These are phyloP conservation scores for Marchantia polymorpha DNA, from an alignment of 225 moss, liverwort and hornwort species.

Conservation along the genomic window DNA sequence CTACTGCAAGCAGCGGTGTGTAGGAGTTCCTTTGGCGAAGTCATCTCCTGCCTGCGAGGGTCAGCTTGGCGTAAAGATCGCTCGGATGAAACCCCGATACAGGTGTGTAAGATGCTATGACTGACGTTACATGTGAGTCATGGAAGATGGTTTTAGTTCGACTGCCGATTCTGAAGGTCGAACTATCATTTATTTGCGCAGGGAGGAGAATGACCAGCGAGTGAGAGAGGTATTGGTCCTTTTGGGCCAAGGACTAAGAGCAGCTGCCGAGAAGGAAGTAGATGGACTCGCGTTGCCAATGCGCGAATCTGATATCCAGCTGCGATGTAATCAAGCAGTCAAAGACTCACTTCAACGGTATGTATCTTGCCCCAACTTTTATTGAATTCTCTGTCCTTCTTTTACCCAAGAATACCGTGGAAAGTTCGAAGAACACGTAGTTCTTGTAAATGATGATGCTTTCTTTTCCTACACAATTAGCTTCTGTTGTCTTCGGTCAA, in stretches of 20 bases:
- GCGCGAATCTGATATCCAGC: conserved; percentile 75
- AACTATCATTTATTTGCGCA: conserved; percentile 20
- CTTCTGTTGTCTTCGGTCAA: too few species aligned
- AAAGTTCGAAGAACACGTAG: background rate
- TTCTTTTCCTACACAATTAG: background rate
- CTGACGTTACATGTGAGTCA: too few species aligned
- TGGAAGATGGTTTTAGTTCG: too few species aligned
- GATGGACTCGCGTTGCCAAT: conserved; percentile 69
- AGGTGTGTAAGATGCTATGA: conserved; percentile 35
- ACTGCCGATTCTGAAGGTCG: background rate
- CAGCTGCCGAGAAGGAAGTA: conserved; percentile 74
- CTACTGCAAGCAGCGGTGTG: conserved; percentile 87
- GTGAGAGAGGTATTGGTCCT: conserved; percentile 85
- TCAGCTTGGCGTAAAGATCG: conserved; percentile 82
- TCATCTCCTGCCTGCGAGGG: conserved; percentile 71
- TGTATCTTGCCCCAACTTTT: conserved; percentile 12
- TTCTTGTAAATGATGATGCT: background rate
- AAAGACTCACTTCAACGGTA: conserved; percentile 67
- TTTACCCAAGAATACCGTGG: too few species aligned
- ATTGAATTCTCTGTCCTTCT: background rate
- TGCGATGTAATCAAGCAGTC: conserved; percentile 66
- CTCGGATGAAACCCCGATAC: conserved; percentile 84
- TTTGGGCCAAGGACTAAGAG: conserved; percentile 72
- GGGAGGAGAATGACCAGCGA: conserved; percentile 86
- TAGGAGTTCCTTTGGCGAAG: conserved; percentile 75